Percentiles rank a stretch among this genome's conserved stretches.
Evolutionary conservation across 345 rosid species (phyloP).

Genomic region (Populus pruinosa): DNA sequence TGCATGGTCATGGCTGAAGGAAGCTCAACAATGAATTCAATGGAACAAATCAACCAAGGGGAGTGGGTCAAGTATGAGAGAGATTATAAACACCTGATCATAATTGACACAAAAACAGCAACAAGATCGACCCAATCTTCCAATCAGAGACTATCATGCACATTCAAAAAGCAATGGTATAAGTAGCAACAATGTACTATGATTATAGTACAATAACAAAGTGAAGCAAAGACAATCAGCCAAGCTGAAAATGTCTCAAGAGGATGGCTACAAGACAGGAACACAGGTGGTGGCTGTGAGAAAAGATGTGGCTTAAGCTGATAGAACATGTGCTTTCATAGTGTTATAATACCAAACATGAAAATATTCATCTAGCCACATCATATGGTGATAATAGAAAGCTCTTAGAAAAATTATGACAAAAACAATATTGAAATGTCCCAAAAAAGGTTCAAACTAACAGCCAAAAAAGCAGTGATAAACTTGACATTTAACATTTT

Average conservation of each 20-base stretch:
- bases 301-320: neutral
- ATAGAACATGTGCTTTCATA: neutral
- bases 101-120: neutral
- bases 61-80: neutral
- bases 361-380: neutral
- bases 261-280: neutral
- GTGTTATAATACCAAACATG: neutral
- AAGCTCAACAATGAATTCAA: neutral
- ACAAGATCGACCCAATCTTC: neutral
- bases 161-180: neutral
- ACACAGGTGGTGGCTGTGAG: neutral
- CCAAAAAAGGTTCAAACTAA: constrained; percentile 8
- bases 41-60: neutral
- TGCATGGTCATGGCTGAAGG: neutral
- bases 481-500: constrained; percentile 10
- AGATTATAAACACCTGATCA: neutral
- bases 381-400: neutral
- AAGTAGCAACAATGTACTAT: neutral
- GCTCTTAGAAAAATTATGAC: neutral
- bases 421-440: constrained; percentile 5
- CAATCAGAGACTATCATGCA: neutral
- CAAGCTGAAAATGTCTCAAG: neutral
- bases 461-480: neutral
- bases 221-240: neutral
- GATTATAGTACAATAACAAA: neutral